phyloP scores from a whole-genome alignment of 75 land plant genomes.

The Pseudotsuga menziesii region DNA sequence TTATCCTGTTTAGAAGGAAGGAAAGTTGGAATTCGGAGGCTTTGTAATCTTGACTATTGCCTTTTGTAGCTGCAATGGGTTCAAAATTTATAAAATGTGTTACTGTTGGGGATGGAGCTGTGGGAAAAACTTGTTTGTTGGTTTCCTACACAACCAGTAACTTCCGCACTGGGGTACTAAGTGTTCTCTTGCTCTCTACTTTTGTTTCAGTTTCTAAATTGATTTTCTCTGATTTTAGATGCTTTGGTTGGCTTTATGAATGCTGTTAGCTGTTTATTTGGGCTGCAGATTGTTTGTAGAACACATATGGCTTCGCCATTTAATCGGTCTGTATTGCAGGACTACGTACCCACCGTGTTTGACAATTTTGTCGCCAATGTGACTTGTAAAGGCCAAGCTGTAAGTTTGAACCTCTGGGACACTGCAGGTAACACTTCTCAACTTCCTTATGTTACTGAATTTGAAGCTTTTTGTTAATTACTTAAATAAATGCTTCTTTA shows the following conservation, averaged over 20 bases:
- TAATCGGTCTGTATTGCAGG: slow-evolving; percentile 17
- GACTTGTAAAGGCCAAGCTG: slow-evolving; percentile 37
- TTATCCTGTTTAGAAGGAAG: too few relatives aligned
- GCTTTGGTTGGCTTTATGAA: not conserved
- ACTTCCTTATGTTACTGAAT: not conserved
- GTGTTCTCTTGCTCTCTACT: too few relatives aligned
- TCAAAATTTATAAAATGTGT: slow-evolving; percentile 39
- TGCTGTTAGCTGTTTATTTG: too few relatives aligned
- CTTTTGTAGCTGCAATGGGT: too few relatives aligned
- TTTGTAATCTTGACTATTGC: too few relatives aligned
- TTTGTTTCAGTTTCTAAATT: not conserved
- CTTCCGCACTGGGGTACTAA: slow-evolving; percentile 23
- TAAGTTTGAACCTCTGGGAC: slow-evolving; percentile 48
- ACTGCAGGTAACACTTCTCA: slow-evolving; percentile 38
- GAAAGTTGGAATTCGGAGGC: too few relatives aligned
- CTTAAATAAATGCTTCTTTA: too few relatives aligned
- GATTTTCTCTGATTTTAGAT: not conserved
- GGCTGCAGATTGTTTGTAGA: not conserved
- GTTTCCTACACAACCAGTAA: slow-evolving; percentile 39
- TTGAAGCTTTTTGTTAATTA: too few relatives aligned
- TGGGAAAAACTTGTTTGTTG: slow-evolving; percentile 50
- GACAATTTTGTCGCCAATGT: slow-evolving; percentile 51
- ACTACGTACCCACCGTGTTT: slow-evolving; percentile 48
- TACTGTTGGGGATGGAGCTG: slow-evolving; percentile 47
- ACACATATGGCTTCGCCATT: not conserved